Evolutionary conservation across 129 eudicot species (phyloP).

Genomic region (Saposhnikovia divaricata): DNA sequence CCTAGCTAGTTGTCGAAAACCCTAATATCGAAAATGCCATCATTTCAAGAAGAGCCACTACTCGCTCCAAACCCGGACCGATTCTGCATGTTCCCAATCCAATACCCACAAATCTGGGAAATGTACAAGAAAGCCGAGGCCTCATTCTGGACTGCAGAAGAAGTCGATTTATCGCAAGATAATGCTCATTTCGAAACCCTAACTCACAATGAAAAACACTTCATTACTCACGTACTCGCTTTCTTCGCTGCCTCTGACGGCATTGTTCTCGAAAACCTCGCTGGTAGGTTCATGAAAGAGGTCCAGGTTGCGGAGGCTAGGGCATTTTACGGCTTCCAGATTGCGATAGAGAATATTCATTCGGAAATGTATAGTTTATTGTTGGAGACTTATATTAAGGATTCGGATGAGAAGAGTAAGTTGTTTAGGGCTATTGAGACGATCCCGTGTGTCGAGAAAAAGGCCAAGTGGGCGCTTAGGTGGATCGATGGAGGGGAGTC

Average conservation of each 20-base stretch:
- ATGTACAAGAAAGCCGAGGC: conserved; percentile 6
- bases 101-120: background rate
- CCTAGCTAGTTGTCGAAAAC: background rate
- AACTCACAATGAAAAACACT: background rate
- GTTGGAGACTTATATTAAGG: background rate
- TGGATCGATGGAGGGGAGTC: background rate
- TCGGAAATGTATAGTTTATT: background rate
- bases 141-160: background rate
- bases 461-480: background rate
- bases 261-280: background rate
- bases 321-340: conserved; percentile 1
- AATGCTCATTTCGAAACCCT: background rate
- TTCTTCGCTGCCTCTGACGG: background rate
- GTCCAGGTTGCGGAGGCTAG: conserved; percentile 1
- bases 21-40: background rate
- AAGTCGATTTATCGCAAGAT: background rate
- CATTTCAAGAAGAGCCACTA: background rate
- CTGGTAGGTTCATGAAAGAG: background rate
- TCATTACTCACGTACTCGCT: background rate
- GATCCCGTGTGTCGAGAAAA: background rate
- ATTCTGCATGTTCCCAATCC: background rate
- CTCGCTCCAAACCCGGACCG: background rate
- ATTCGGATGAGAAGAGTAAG: background rate
- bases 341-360: conserved; percentile 1
- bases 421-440: background rate